Percentiles rank a stretch among this genome's conserved stretches.
phyloP scores from a whole-genome alignment of 768 basidiomycete species.

The Sutorius australiensis region DNA sequence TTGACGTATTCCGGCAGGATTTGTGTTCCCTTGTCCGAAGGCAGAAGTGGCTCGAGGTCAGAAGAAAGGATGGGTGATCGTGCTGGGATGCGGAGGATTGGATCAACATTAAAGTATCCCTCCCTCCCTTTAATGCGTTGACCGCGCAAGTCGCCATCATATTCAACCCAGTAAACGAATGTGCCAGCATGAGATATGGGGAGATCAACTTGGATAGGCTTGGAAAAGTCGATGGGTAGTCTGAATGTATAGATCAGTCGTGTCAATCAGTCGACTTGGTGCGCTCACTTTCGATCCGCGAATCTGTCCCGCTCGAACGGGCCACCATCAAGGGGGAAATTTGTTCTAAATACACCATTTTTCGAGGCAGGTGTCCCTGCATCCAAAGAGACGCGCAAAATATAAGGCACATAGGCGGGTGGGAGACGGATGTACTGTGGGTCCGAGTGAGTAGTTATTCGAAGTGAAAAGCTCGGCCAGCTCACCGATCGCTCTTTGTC shows the following conservation, averaged over 20 bases:
- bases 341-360: constrained; percentile 92
- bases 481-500: constrained; percentile 78
- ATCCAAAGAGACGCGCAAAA: constrained; percentile 86
- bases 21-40: constrained; percentile 48
- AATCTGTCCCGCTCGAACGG: constrained; percentile 73
- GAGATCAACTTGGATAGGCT: constrained; percentile 89
- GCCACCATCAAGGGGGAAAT: constrained; percentile 94
- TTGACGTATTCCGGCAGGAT: constrained; percentile 53
- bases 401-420: constrained; percentile 83
- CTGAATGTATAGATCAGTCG: constrained; percentile 39
- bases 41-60: constrained; percentile 48
- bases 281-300: constrained; percentile 66
- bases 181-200: constrained; percentile 97
- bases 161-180: constrained; percentile 93
- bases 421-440: constrained; percentile 92
- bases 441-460: constrained; percentile 8
- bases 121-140: constrained; percentile 75
- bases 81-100: constrained; percentile 70
- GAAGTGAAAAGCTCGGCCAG: constrained; percentile 11
- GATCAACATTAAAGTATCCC: constrained; percentile 97
- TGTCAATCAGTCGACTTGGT: not conserved
- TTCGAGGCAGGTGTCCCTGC: constrained; percentile 88
- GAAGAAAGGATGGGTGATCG: constrained; percentile 70
- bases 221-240: constrained; percentile 81
- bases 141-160: constrained; percentile 59